phyloP scores from a whole-genome alignment of 805 yeast genomes.

The Priceomyces castillae region DNA sequence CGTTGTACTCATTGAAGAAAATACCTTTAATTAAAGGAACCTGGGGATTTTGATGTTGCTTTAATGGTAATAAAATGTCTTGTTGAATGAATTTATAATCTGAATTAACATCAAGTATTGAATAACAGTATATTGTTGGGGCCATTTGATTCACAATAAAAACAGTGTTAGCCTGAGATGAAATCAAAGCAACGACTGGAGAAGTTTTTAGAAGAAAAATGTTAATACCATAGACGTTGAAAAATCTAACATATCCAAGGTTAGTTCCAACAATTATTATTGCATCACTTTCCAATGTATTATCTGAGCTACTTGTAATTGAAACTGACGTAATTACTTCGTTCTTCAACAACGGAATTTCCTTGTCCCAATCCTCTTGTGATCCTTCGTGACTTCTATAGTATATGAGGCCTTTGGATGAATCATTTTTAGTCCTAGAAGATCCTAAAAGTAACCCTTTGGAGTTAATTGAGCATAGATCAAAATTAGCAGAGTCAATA shows the following conservation, averaged over 20 bases:
- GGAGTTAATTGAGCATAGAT: conserved; percentile 69
- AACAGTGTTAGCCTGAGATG: conserved; percentile 55
- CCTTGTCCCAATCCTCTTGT: conserved; percentile 69
- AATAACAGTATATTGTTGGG: conserved; percentile 40
- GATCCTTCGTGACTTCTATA: conserved; percentile 69
- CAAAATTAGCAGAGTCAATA: conserved; percentile 68
- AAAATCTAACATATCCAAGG: conserved; percentile 69
- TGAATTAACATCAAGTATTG: conserved; percentile 45
- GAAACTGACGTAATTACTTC: conserved; percentile 71
- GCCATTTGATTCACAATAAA: conserved; percentile 45
- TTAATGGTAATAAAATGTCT: conserved; percentile 36
- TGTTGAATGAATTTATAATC: conserved; percentile 41
- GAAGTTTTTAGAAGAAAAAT: conserved; percentile 63
- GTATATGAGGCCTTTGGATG: conserved; percentile 44
- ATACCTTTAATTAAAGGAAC: conserved; percentile 54
- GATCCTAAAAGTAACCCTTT: conserved; percentile 61
- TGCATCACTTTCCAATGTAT: conserved; percentile 22
- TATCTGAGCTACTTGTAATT: conserved; percentile 35
- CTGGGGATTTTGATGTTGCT: conserved; percentile 17
- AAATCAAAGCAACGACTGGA: conserved; percentile 72
- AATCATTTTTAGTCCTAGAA: conserved; percentile 25
- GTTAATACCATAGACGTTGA: conserved; percentile 72
- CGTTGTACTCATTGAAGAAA: conserved; percentile 87
- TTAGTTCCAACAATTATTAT: conserved; percentile 70
- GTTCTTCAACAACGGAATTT: conserved; percentile 47